Percentiles rank a stretch among this genome's conserved stretches.
These are phyloP conservation scores for Geranium rotundifolium DNA, from an alignment of 345 rosid species.

Conservation along the genomic window DNA sequence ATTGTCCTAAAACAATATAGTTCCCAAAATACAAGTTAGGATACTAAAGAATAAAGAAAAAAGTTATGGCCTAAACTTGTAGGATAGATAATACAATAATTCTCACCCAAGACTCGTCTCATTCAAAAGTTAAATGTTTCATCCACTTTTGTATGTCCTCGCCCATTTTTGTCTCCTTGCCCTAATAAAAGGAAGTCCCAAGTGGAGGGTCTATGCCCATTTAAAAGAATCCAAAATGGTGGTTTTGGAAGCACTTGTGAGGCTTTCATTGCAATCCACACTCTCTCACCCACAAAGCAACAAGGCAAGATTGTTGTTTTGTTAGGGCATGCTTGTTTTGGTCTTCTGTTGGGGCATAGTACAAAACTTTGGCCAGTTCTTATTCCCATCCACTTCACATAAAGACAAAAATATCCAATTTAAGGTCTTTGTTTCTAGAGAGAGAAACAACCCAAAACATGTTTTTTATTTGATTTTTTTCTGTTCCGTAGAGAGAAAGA, in stretches of 20 bases:
- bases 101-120: slow-evolving; percentile 13
- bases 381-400: slow-evolving; percentile 32
- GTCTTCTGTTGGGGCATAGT: slow-evolving; percentile 18
- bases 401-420: slow-evolving; percentile 14
- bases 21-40: too few relatives aligned
- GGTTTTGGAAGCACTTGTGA: slow-evolving; percentile 26
- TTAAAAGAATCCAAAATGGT: slow-evolving; percentile 21
- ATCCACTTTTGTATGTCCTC: slow-evolving; percentile 13
- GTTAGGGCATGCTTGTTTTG: slow-evolving; percentile 36
- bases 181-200: slow-evolving; percentile 15
- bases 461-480: too few relatives aligned
- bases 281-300: slow-evolving; percentile 37
- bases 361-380: slow-evolving; percentile 40
- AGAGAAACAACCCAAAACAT: neutral
- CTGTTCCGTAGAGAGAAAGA: neutral
- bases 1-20: too few relatives aligned
- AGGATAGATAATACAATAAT: neutral
- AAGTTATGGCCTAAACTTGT: too few relatives aligned
- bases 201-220: slow-evolving; percentile 14
- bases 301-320: slow-evolving; percentile 23
- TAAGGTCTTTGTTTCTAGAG: neutral
- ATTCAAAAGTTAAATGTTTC: slow-evolving; percentile 10
- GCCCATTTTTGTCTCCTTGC: slow-evolving; percentile 17
- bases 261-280: slow-evolving; percentile 30
- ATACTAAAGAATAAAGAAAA: too few relatives aligned